Percentiles rank a stretch among this genome's conserved stretches.
Evolutionary conservation across 179 eudicot genomes (phyloP).

Genomic region (Drosera spatulata): DNA sequence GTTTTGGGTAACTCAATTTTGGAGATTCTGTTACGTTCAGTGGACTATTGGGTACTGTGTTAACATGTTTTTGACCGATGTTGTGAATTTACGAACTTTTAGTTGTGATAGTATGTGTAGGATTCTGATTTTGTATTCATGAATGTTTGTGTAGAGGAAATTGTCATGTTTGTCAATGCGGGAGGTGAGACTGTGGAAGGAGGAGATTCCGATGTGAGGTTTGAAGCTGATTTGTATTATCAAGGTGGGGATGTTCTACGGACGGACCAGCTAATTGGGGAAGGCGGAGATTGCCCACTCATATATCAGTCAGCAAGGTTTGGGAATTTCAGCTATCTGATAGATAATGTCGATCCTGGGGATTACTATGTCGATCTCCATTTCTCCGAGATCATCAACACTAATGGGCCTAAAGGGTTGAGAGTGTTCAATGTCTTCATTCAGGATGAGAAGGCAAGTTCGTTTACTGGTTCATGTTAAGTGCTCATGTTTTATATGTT

Average conservation of each 20-base stretch:
- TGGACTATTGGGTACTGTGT: too few relatives aligned
- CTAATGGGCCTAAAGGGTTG: constrained; percentile 39
- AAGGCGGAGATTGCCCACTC: constrained; percentile 15
- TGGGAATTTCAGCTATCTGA: constrained; percentile 34
- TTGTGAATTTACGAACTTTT: background rate
- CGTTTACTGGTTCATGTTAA: too few relatives aligned
- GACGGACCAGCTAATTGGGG: constrained; percentile 19
- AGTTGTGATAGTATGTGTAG: background rate
- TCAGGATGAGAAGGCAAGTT: constrained; percentile 38
- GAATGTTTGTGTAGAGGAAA: constrained; percentile 39
- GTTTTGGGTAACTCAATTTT: too few relatives aligned
- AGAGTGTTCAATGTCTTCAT: constrained; percentile 42
- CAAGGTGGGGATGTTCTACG: constrained; percentile 29
- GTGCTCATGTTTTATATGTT: too few relatives aligned
- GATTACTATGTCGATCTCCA: constrained; percentile 34
- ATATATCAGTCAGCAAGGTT: constrained; percentile 36
- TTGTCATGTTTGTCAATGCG: constrained; percentile 30
- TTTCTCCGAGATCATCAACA: constrained; percentile 39
- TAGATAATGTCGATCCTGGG: constrained; percentile 23
- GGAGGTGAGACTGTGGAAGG: constrained; percentile 21
- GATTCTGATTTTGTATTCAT: background rate
- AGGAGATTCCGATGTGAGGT: constrained; percentile 10
- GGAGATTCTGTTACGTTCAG: too few relatives aligned
- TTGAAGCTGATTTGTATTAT: constrained; percentile 24
- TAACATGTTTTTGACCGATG: background rate